A percentile compares a stretch with the other conserved stretches of the same genome.
Evolutionary conservation across 768 basidiomycete species (phyloP).

Genomic region (Leucosporidium creatinivorum): DNA sequence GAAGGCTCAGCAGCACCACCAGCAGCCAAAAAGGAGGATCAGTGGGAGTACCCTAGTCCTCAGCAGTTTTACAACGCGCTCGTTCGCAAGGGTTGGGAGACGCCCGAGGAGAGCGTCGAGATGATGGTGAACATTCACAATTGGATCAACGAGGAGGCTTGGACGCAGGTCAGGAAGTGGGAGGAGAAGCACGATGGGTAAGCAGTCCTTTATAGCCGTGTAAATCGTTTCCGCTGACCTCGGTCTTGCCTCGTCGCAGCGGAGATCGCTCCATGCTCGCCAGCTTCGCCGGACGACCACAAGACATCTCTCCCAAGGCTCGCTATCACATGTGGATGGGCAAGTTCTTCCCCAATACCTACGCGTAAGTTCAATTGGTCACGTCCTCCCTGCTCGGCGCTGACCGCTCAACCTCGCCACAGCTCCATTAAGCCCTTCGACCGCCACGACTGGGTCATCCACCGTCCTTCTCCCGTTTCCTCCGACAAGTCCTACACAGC

Average conservation of each 20-base stretch:
- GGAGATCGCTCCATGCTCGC: conserved; percentile 66
- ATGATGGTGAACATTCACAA: conserved; percentile 99
- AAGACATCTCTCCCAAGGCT: conserved; percentile 91
- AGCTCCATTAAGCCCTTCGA: conserved; percentile 93
- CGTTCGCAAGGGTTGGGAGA: conserved; percentile 93
- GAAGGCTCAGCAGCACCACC: conserved; percentile 37
- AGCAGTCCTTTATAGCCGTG: conserved; percentile 37
- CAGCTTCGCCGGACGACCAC: conserved; percentile 80
- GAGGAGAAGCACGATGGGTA: conserved; percentile 63
- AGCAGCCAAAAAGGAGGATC: conserved; percentile 40
- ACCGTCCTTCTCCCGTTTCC: conserved; percentile 62
- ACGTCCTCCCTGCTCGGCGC: not conserved
- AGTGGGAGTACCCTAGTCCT: conserved; percentile 93
- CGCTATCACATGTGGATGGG: conserved; percentile 77
- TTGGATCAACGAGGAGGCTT: conserved; percentile 92
- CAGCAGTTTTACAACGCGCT: conserved; percentile 98
- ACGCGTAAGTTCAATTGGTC: conserved; percentile 59
- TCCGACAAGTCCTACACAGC: conserved; percentile 18
- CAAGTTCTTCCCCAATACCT: conserved; percentile 77
- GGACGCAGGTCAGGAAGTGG: conserved; percentile 91
- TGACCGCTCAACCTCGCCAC: not conserved
- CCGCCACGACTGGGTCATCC: conserved; percentile 94
- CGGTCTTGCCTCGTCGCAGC: conserved; percentile 42
- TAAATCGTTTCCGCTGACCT: no score
- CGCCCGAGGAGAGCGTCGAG: conserved; percentile 89